Conservation (phyloP, 1,284 basidiomycete genomes). For the Leccinum subfulvum region DNA sequence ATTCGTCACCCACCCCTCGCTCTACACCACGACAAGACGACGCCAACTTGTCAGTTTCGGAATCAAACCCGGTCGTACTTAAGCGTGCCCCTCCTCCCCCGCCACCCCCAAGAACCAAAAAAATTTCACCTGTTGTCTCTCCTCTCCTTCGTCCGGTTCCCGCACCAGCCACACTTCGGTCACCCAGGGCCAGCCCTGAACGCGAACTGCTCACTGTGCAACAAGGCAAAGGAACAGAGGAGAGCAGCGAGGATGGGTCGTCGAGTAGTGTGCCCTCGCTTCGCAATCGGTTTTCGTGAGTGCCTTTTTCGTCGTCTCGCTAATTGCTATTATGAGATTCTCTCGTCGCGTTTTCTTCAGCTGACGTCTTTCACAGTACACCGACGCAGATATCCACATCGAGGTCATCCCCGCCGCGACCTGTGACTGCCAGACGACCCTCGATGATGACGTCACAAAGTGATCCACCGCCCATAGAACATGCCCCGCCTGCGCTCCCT, state of each 20-base stretch:
- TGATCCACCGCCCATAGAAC: slow-evolving; percentile 17
- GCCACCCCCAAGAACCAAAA: slow-evolving; percentile 48
- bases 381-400: slow-evolving; percentile 5
- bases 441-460: slow-evolving; percentile 21
- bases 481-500: slow-evolving; percentile 15
- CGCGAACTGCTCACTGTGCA: slow-evolving; percentile 18
- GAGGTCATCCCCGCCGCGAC: slow-evolving; percentile 16
- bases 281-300: slow-evolving; percentile 54
- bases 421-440: slow-evolving; percentile 21
- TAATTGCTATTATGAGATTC: too few relatives aligned
- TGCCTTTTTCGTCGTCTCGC: slow-evolving; percentile 15
- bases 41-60: not conserved
- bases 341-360: too few relatives aligned
- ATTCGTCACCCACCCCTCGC: slow-evolving; percentile 36
- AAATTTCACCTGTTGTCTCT: slow-evolving; percentile 7
- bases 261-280: slow-evolving; percentile 39
- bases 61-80: slow-evolving; percentile 26
- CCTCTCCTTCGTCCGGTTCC: slow-evolving; percentile 31
- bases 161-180: slow-evolving; percentile 32
- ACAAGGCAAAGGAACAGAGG: slow-evolving; percentile 13
- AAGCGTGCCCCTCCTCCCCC: slow-evolving; percentile 62
- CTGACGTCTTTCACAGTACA: slow-evolving; percentile 12
- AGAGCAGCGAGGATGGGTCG: slow-evolving; percentile 20
- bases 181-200: slow-evolving; percentile 23
- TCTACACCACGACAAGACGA: slow-evolving; percentile 38